Evolutionary conservation across 148 eudicot species (phyloP), one percentile per base, ranked within the genome.

Genomic region (Bassia scoparia): DNA sequence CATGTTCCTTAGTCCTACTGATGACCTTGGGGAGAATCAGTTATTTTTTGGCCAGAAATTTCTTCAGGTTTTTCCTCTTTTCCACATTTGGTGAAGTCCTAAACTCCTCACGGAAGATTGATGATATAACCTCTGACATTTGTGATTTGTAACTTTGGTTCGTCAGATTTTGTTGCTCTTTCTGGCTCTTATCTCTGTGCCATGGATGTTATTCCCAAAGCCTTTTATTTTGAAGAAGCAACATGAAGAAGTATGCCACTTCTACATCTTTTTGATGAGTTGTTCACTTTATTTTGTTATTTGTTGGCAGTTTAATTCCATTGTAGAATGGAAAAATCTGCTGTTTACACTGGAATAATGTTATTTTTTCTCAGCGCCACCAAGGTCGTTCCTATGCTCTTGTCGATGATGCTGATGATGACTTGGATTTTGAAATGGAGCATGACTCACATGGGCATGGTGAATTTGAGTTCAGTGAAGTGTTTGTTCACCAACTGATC

Each of bases 171-270:
- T 88, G 71, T 80, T 92, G 67, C 84, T 92, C 38, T 50, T 84
- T 21, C 70, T 85, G 74, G 95, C 96, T 72, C 81, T 92, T 46
- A 77, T 87, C 48, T 87, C 97, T 7, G 96, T 92, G 53, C 97
- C 97, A 74, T 92, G 97, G 95, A 92, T 92, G 97, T 74, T 92
- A 68, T 67, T 89, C 74, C 97, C 97, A 21, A 92, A 92, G 84
- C 97, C 97, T 74, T 88, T 89, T 82, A 87, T 92, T 70, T 67
- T 92, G 83, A 89, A 92, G 87, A 92, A 84, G 73, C 95, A 89
- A 77, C 88, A 92, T 58, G 81, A 88, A 75, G 90, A 89, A 80
- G 97, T 89, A 83, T 53, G 89, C 70, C 38, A 59, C 61, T 20
- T 43, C 21, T 44, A 71, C 46, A 27, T 15, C 21, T 29, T 73